phyloP scores from a whole-genome alignment of 1,284 basidiomycete genomes.

The Agroathelia rolfsii region DNA sequence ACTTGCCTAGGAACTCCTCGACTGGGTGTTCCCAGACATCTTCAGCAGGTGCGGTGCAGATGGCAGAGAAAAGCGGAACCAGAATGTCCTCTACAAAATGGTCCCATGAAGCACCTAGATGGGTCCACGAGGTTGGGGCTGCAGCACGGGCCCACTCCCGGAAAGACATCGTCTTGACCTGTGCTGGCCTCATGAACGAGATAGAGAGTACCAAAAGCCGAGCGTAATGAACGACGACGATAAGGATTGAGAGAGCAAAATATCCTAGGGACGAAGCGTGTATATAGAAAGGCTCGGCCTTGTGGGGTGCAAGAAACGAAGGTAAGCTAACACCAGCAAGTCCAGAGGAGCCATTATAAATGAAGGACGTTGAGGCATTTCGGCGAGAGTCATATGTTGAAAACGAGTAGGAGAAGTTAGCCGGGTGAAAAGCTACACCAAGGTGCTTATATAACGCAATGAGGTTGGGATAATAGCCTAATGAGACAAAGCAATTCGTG shows the following conservation, averaged over 20 bases:
- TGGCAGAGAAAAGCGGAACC: slow-evolving; percentile 60
- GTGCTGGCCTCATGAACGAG: slow-evolving; percentile 30
- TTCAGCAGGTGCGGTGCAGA: slow-evolving; percentile 50
- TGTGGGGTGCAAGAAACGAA: slow-evolving; percentile 21
- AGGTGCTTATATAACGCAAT: slow-evolving; percentile 52
- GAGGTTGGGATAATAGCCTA: slow-evolving; percentile 64
- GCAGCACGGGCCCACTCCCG: slow-evolving; percentile 35
- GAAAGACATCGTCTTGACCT: slow-evolving; percentile 29
- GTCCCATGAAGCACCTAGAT: slow-evolving; percentile 41
- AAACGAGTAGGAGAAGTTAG: slow-evolving; percentile 65
- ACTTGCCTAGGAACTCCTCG: slow-evolving; percentile 51
- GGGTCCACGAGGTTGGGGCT: slow-evolving; percentile 32
- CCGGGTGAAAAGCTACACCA: slow-evolving; percentile 38
- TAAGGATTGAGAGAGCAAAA: too few relatives aligned
- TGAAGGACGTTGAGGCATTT: slow-evolving; percentile 37
- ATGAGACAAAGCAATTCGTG: slow-evolving; percentile 2
- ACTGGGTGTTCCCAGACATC: slow-evolving; percentile 45
- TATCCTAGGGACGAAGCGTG: too few relatives aligned
- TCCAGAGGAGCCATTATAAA: slow-evolving; percentile 61
- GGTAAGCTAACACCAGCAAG: slow-evolving; percentile 42
- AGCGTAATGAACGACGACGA: slow-evolving; percentile 41
- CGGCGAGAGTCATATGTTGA: slow-evolving; percentile 13
- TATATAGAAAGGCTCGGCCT: slow-evolving; percentile 9
- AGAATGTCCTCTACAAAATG: slow-evolving; percentile 44
- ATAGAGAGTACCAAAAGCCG: slow-evolving; percentile 42